Base-by-base conservation (phyloP, 2,329 filamentous ascomycete species). In the Dactylellina parvicollis region DNA sequence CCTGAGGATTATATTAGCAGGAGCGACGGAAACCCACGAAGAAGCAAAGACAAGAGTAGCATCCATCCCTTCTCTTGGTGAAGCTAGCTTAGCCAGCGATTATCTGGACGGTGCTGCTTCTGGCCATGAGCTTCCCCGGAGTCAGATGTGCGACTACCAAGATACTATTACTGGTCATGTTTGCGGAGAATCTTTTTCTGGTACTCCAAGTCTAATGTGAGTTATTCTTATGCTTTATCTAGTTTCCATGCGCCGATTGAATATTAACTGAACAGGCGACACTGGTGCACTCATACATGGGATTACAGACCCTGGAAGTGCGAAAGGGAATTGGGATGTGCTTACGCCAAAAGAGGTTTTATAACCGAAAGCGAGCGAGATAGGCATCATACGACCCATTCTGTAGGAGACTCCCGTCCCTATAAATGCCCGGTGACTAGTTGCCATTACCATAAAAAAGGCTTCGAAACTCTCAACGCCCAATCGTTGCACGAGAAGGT, bases 91-190 rank as follows among this genome's bases (percentile, higher is more conserved):
- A 10, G 12, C 38, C 4, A 24, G 18, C 18, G 70, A 67, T 3
- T 67, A 55, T 36, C 16, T 38, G 4, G 70, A 74, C 18, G 20
- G 14, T 24, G 34, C 28, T 9, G 10, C 26, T n/a, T 52, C 49
- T 4, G 14, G 44, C 10, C 46, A 64, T 12, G 70, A 74, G 2
- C 34, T 18, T 24, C 34, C 42, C 14, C 55, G 70, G 30, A 56
- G 26, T n/a, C 62, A 74, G 18, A 67, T 74, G 56, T 74, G 70
- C 46, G 70, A 74, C 24, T 42, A 74, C n/a, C 70, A 74, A 22
- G 61, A 74, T 57, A 50, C 44, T 4, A 38, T 18, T 16, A 67
- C 61, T 12, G 70, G 61, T 10, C 61, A 74, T 28, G 32, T 74
- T 16, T 74, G 70, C 22, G 70, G 70, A 7, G 70, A 74, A 44